Percentiles rank a stretch among this genome's conserved stretches.
phyloP scores from a whole-genome alignment of 352 stramenopile species.

The Halophytophthora polymorphica region DNA sequence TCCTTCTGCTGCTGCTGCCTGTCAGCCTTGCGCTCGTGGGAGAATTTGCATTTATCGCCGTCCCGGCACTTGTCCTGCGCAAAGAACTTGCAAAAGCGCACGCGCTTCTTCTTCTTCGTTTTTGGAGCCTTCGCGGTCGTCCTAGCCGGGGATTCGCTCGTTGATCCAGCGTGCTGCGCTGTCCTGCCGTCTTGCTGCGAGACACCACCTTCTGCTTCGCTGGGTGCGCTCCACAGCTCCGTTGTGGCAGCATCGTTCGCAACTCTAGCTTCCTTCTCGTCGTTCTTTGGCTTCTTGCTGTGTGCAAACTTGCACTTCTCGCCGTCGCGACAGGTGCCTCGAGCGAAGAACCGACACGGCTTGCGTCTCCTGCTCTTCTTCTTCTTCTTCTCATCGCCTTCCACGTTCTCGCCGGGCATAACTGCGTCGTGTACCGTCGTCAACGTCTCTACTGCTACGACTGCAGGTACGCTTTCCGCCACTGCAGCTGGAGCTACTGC shows the following conservation, averaged over 20 bases:
- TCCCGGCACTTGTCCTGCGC: constrained; percentile 42
- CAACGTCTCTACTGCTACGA: neutral
- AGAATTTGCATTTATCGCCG: constrained; percentile 66
- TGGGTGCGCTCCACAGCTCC: neutral
- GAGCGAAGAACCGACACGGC: constrained; percentile 48
- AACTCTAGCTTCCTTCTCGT: constrained; percentile 2
- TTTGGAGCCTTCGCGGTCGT: constrained; percentile 8
- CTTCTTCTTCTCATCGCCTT: constrained; percentile 1
- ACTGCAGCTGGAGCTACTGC: constrained; percentile 1
- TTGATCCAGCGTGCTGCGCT: constrained; percentile 1
- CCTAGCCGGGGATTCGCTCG: neutral
- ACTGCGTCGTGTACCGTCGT: constrained; percentile 1
- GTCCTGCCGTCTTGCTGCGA: constrained; percentile 16
- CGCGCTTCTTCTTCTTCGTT: constrained; percentile 19
- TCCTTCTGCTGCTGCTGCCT: neutral
- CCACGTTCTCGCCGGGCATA: neutral
- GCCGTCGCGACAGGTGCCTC: constrained; percentile 52
- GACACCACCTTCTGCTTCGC: constrained; percentile 6
- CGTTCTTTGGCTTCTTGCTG: constrained; percentile 18
- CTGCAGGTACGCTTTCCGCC: neutral
- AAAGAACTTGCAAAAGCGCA: constrained; percentile 53
- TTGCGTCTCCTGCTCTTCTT: constrained; percentile 22
- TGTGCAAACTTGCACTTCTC: constrained; percentile 53
- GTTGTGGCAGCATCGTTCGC: neutral
- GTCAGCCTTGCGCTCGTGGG: constrained; percentile 28